Percentiles rank a stretch among this genome's conserved stretches.
These are phyloP conservation scores for Hirschioporus abietinus DNA, from an alignment of 768 basidiomycete genomes.

Conservation along the genomic window DNA sequence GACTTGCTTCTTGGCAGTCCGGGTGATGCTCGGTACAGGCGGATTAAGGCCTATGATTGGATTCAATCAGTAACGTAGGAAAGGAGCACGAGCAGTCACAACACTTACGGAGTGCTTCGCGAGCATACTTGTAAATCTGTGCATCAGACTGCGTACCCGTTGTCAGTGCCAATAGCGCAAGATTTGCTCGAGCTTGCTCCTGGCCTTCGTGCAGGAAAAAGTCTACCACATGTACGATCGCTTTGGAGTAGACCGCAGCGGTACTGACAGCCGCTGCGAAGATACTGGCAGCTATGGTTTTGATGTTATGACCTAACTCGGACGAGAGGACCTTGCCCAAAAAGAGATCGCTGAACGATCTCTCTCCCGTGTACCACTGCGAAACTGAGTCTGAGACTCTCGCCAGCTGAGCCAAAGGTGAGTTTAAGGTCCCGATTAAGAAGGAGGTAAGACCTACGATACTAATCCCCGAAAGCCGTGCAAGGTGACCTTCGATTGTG, in stretches of 20 bases:
- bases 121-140: slow-evolving; percentile 12
- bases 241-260: slow-evolving; percentile 49
- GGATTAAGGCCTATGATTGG: slow-evolving; percentile 12
- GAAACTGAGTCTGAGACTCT: slow-evolving; percentile 14
- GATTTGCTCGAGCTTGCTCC: slow-evolving; percentile 13
- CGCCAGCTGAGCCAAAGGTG: slow-evolving; percentile 10
- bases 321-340: slow-evolving; percentile 10
- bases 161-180: slow-evolving; percentile 13
- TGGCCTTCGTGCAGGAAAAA: slow-evolving; percentile 45
- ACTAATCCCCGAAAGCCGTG: slow-evolving; percentile 9
- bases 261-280: slow-evolving; percentile 54
- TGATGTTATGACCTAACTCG: slow-evolving; percentile 14
- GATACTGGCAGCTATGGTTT: slow-evolving; percentile 40
- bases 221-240: slow-evolving; percentile 51
- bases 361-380: slow-evolving; percentile 17
- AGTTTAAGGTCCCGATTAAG: slow-evolving; percentile 7
- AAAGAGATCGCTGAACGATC: slow-evolving; percentile 31
- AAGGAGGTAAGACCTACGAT: slow-evolving; percentile 18
- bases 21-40: slow-evolving; percentile 7
- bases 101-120: slow-evolving; percentile 17
- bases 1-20: background rate
- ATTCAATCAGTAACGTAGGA: background rate
- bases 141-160: slow-evolving; percentile 8
- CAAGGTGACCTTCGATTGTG: slow-evolving; percentile 21
- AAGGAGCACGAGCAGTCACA: slow-evolving; percentile 8